Evolutionary conservation across 139 green algal species (phyloP), one percentile per base, ranked within the genome.

Genomic region (Chlorella sp.): DNA sequence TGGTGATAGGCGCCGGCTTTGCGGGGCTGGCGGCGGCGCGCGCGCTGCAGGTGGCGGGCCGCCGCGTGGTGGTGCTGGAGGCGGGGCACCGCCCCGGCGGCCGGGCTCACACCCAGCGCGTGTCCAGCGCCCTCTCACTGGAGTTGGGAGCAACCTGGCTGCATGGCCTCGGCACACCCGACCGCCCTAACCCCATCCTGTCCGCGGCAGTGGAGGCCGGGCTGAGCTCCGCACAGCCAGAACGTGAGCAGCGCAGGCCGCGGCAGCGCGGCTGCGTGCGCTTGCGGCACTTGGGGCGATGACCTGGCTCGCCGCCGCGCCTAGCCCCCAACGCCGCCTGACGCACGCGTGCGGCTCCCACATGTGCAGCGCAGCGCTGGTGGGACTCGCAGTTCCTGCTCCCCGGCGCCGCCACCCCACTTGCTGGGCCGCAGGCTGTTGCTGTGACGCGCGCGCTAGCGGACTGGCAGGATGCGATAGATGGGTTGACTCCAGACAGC

Each of bases 101-200:
- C n/a, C 48, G 73, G 8, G 73, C 73, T 8, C 41, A 63, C 45
- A 79, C 73, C 8, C 40, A 41, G 48, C 73, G 9, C 3, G 29
- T 77, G 33, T 21, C 55, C n/a, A 15, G 25, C 6, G 43, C 31
- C 5, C 36, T 46, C 23, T 43, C 46, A 25, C 35, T 77, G 21
- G 72, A 79, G n/a, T 15, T 73, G 31, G 73, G 73, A 21, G 73
- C 73, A 38, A 79, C 73, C n/a, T 79, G 73, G 73, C 41, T 79
- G 9, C 73, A 79, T 36, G 73, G 73, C 3, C n/a, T 73, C 15
- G 73, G 62, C 19, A 36, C 17, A 23, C 6, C 21, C 2, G 48
- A 46, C 6, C 29, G 31, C 21, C 62, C 38, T 21, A 79, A 79
- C 73, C 73, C 73, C 8, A 38, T 79, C 0, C 71, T 71, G 8